Evolutionary conservation across 352 stramenopile species (phyloP), one percentile per base, ranked within the genome.

Genomic region (Phytophthora foliorum): DNA sequence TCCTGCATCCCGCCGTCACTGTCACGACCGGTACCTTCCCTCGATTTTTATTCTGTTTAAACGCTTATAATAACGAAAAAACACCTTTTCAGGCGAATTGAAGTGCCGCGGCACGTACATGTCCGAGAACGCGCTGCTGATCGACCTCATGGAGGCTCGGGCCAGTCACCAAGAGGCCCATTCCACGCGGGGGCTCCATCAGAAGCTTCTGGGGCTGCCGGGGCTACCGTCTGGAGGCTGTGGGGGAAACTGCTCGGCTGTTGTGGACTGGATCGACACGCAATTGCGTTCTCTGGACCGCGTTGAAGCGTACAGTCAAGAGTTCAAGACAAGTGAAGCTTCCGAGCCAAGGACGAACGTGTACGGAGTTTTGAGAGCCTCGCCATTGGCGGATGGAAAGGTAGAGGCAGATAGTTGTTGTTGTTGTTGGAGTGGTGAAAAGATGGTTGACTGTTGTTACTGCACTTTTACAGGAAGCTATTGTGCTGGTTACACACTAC

Each of bases 51-150:
- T 36, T 2, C 3, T 25, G 16, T 17, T 56, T 48, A 59, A 52
- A 29, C 34, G 0, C 13, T 34, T 41, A 4, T 36, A 50, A 48
- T 13, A 19, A 13, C 39, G 17, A 16, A 54, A 39, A 64, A 48
- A 60, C 11, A 4, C 24, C 25, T 16, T 38, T 42, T 11, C 51
- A 84, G 85, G 83, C 21, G 89, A 97, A 41, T 69, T 90, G 25
- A 96, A 96, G 71, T 91, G 81, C 38, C 77, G 90, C 21, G 84
- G 84, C 9, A 97, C 90, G 39, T 97, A 97, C 74, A 92, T 95
- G 55, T 96, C 89, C 2, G 90, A 97, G 75, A 97, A 97, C 57
- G 90, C 88, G 49, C 75, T 97, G 53, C 78, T 97, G 16, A 84
- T 94, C 36, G 87, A 93, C 58, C 86, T 84, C 45, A 90, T 90